These are phyloP conservation scores for Medicago truncatula DNA, from an alignment of 306 rosid genomes.

Conservation along the genomic window MtrunA17r5.0-ANR NC_053048.1:54151001-54151500, in stretches of 20 bases:
- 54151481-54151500: conserved; percentile 46
- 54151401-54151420: not conserved
- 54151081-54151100: conserved; percentile 73
- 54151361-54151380: conserved; percentile 45
- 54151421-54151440: conserved; percentile 3
- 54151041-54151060: conserved; percentile 75
- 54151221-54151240: conserved; percentile 51
- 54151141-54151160: no score
- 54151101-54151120: not conserved
- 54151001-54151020: conserved; percentile 67
- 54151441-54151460: conserved; percentile 13
- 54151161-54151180: conserved; percentile 25
- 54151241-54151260: conserved; percentile 31
- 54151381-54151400: conserved; percentile 46
- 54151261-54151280: not conserved
- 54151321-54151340: conserved; percentile 40
- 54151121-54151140: not conserved
- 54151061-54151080: conserved; percentile 65
- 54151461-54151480: conserved; percentile 3
- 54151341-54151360: conserved; percentile 48
- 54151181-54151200: conserved; percentile 42
- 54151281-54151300: not conserved
- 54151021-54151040: conserved; percentile 55
- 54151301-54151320: not conserved
- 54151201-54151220: conserved; percentile 44